Conservation (phyloP, 2,329 filamentous ascomycete species). For the Plenodomus lindquistii region DNA sequence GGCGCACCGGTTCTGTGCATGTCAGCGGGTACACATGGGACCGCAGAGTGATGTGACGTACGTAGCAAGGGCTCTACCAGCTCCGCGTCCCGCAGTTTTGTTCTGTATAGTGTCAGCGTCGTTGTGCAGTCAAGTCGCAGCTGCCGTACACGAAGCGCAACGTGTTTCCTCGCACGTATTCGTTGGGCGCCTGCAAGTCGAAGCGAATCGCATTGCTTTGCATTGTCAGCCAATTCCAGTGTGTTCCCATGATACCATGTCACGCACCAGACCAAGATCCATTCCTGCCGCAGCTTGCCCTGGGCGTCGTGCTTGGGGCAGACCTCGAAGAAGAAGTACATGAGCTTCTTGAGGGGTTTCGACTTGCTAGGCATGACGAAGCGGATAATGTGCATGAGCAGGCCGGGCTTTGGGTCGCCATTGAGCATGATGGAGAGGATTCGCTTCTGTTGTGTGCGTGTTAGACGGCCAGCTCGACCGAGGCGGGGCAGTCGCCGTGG, state of each 20-base stretch:
- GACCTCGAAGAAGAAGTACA: constrained; percentile 99
- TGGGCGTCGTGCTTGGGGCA: constrained; percentile 91
- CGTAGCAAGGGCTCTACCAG: constrained; percentile 92
- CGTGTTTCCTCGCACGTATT: constrained; percentile 98
- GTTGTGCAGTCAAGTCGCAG: background rate
- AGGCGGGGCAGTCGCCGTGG: constrained; percentile 29
- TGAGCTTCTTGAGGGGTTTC: constrained; percentile 94
- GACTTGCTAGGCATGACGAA: constrained; percentile 99
- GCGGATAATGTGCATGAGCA: constrained; percentile 99
- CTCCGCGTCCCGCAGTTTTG: constrained; percentile 93
- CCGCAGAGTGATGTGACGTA: constrained; percentile 11
- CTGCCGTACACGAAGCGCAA: constrained; percentile 74
- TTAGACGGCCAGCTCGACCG: constrained; percentile 57
- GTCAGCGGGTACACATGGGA: background rate
- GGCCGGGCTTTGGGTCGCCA: constrained; percentile 89
- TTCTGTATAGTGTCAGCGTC: constrained; percentile 46
- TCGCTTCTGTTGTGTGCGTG: constrained; percentile 61
- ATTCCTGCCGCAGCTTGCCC: constrained; percentile 98
- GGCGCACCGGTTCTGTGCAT: constrained; percentile 71
- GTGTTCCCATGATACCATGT: constrained; percentile 9
- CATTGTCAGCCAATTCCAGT: constrained; percentile 24
- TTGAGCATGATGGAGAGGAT: constrained; percentile 98
- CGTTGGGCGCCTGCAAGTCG: constrained; percentile 95
- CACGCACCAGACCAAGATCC: constrained; percentile 94
- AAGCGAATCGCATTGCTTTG: constrained; percentile 94